phyloP scores from a whole-genome alignment of 345 rosid genomes.

The Eutrema yunnanense region DNA sequence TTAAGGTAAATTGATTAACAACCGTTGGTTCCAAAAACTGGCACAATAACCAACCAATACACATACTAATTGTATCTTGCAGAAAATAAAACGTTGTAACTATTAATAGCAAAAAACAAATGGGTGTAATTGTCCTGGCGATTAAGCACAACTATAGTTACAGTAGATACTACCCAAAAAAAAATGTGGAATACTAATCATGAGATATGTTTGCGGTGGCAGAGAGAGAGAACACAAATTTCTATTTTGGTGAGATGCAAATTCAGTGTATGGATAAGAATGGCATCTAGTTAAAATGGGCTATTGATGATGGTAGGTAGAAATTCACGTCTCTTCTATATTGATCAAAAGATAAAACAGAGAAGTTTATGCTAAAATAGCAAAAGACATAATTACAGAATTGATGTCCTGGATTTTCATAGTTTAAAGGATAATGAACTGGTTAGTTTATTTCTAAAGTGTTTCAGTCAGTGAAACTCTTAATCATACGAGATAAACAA shows the following conservation, averaged over 20 bases:
- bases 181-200: background rate
- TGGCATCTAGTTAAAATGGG: background rate
- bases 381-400: background rate
- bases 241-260: background rate
- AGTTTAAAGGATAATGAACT: background rate
- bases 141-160: background rate
- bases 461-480: background rate
- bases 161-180: background rate
- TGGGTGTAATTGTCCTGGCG: background rate
- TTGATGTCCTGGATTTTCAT: background rate
- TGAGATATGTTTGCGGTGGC: background rate
- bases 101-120: background rate
- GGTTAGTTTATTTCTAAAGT: background rate
- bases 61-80: constrained; percentile 11
- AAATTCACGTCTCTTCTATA: background rate
- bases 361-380: background rate
- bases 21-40: background rate
- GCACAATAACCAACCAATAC: background rate
- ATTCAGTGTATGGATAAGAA: constrained; percentile 9
- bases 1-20: background rate
- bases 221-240: background rate
- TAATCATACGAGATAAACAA: constrained; percentile 3
- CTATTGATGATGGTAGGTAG: background rate
- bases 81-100: background rate
- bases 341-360: background rate